A percentile compares a stretch with the other conserved stretches of the same genome.
Conservation (phyloP, 2,329 filamentous ascomycete species). For the Dendryphion nanum region DNA sequence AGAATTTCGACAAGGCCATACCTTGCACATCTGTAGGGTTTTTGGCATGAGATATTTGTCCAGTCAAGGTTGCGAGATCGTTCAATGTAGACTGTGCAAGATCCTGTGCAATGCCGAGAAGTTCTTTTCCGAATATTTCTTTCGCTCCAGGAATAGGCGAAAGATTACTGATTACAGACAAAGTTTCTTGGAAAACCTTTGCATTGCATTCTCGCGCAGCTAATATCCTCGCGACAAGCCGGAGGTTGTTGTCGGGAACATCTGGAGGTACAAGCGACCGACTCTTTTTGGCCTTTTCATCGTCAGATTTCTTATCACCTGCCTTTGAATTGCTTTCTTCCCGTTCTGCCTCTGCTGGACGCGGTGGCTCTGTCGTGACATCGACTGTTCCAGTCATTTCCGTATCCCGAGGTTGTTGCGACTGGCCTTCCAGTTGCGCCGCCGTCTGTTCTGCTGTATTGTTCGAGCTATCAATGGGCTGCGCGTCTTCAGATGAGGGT, state of each 20-base stretch:
- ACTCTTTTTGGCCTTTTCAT: slow-evolving; percentile 60
- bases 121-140: slow-evolving; percentile 85
- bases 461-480: slow-evolving; percentile 6
- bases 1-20: slow-evolving; percentile 91
- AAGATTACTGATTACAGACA: slow-evolving; percentile 98
- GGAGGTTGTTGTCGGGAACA: slow-evolving; percentile 84
- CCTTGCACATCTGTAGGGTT: slow-evolving; percentile 95
- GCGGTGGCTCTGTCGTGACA: slow-evolving; percentile 35
- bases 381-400: slow-evolving; percentile 34
- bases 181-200: slow-evolving; percentile 96
- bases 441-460: slow-evolving; percentile 11
- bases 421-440: slow-evolving; percentile 3
- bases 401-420: slow-evolving; percentile 20
- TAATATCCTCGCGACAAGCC: slow-evolving; percentile 93
- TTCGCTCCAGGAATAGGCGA: slow-evolving; percentile 90
- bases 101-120: slow-evolving; percentile 81
- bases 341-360: slow-evolving; percentile 6
- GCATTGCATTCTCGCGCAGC: slow-evolving; percentile 94
- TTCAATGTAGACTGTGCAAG: slow-evolving; percentile 81
- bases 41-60: slow-evolving; percentile 81
- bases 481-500: slow-evolving; percentile 14
- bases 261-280: slow-evolving; percentile 73
- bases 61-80: slow-evolving; percentile 80
- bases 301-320: slow-evolving; percentile 42
- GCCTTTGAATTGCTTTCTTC: slow-evolving; percentile 28